Conservation (phyloP, 306 rosid species). For the Quercus bicolor region DNA sequence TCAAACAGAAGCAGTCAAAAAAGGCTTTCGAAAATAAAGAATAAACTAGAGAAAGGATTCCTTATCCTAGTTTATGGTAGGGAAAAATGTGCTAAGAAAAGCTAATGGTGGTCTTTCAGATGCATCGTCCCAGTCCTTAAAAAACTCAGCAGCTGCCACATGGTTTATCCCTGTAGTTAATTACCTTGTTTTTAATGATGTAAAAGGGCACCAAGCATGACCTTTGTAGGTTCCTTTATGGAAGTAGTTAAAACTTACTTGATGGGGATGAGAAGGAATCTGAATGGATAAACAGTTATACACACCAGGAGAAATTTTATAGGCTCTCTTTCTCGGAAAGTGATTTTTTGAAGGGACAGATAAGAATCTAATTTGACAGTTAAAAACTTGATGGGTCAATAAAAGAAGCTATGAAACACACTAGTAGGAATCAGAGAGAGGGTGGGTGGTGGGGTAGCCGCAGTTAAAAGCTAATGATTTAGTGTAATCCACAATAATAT, state of each 20-base stretch:
- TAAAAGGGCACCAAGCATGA: not conserved
- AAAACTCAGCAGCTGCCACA: not conserved
- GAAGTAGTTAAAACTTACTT: constrained; percentile 3
- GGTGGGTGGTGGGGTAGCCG: constrained; percentile 6
- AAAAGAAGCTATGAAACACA: not conserved
- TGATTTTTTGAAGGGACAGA: not conserved
- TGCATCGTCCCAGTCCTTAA: not conserved
- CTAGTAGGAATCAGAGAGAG: not conserved
- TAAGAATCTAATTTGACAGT: not conserved
- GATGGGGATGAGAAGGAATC: not conserved
- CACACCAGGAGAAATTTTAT: not conserved
- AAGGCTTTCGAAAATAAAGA: not conserved
- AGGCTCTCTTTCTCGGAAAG: not conserved
- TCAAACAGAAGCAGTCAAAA: not conserved
- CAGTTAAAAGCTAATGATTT: not conserved
- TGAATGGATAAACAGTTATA: not conserved
- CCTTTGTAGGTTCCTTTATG: constrained; percentile 1
- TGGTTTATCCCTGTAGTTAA: not conserved
- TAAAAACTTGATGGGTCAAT: not conserved
- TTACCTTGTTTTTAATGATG: not conserved
- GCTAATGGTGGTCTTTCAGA: not conserved
- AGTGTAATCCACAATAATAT: not conserved
- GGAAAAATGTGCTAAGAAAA: not conserved
- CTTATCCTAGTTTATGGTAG: not conserved
- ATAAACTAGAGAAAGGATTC: not conserved